Percentiles rank a stretch among this genome's conserved stretches.
These are phyloP conservation scores for Trichomonas vaginalis DNA, from an alignment of 208 protist species.

Conservation along the genomic window DNA sequence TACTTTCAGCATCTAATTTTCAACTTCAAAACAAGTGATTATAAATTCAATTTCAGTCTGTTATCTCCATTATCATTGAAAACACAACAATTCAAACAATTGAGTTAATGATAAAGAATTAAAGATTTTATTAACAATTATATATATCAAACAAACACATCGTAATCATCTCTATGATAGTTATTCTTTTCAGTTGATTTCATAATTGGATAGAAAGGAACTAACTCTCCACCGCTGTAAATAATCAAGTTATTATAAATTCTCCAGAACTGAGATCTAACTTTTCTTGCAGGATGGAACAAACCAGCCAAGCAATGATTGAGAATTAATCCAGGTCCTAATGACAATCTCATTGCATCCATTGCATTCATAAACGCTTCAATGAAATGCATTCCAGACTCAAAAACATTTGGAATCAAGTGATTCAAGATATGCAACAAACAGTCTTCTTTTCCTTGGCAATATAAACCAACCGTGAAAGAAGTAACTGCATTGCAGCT, in stretches of 20 bases:
- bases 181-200: not conserved
- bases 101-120: not conserved
- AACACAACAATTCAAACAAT: not conserved
- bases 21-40: not conserved
- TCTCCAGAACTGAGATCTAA: conserved; percentile 93
- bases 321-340: conserved; percentile 73
- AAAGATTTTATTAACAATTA: not conserved
- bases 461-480: conserved; percentile 56
- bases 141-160: conserved; percentile 7
- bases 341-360: conserved; percentile 71
- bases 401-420: conserved; percentile 98
- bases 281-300: conserved; percentile 89
- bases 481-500: conserved; percentile 84
- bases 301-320: conserved; percentile 81
- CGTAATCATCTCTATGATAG: conserved; percentile 2
- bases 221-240: conserved; percentile 68
- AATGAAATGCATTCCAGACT: conserved; percentile 86
- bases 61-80: not conserved
- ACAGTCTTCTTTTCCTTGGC: conserved; percentile 68
- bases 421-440: conserved; percentile 92
- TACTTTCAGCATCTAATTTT: not conserved
- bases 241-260: conserved; percentile 98
- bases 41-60: not conserved
- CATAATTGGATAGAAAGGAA: conserved; percentile 74
- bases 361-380: conserved; percentile 89